Conservation (phyloP, 306 rosid species). For the Herpetospermum pedunculosum region DNA sequence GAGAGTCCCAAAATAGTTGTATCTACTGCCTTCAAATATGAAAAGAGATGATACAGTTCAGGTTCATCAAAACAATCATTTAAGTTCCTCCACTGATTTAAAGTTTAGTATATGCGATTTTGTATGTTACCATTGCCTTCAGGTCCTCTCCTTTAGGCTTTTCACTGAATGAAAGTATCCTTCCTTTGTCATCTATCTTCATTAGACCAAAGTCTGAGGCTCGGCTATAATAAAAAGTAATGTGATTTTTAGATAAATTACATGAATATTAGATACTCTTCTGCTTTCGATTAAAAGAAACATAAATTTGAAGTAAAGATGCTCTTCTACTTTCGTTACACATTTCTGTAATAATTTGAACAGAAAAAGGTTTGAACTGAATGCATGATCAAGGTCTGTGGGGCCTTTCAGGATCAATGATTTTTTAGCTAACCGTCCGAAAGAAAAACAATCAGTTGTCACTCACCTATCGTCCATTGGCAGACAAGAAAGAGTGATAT, state of each 20-base stretch:
- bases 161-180: slow-evolving; percentile 56
- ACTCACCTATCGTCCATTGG: slow-evolving; percentile 88
- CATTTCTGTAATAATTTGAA: background rate
- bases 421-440: background rate
- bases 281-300: background rate
- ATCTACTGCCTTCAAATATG: slow-evolving; percentile 49
- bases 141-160: slow-evolving; percentile 73
- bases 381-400: background rate
- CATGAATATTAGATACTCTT: background rate
- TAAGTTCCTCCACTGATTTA: background rate
- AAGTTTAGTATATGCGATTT: background rate
- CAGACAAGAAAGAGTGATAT: slow-evolving; percentile 73
- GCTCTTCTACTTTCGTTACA: background rate
- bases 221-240: slow-evolving; percentile 44
- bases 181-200: slow-evolving; percentile 83
- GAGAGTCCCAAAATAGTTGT: slow-evolving; percentile 88
- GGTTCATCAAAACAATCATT: slow-evolving; percentile 4
- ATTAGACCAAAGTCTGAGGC: slow-evolving; percentile 98
- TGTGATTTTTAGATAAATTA: background rate
- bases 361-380: background rate
- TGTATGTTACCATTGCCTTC: slow-evolving; percentile 64
- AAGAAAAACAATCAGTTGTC: background rate
- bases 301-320: background rate
- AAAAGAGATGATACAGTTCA: slow-evolving; percentile 15
- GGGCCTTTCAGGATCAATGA: background rate